A percentile compares a stretch with the other conserved stretches of the same genome.
These are phyloP conservation scores for Pilaira anomala DNA, from an alignment of 192 early-diverging fungal species.

Conservation along the genomic window DNA sequence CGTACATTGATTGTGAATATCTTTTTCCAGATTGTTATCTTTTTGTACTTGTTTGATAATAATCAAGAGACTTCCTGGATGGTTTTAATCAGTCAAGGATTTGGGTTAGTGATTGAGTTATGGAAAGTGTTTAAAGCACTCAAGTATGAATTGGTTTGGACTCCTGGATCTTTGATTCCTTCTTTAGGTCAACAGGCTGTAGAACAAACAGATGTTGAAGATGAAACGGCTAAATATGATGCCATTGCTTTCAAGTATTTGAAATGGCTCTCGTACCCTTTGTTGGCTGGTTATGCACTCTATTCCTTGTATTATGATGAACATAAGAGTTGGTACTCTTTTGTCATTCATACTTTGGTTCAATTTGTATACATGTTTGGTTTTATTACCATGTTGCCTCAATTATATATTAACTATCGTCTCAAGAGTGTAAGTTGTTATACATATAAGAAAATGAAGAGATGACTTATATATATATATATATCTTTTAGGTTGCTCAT, in stretches of 20 bases:
- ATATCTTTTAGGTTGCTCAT: slow-evolving; percentile 67
- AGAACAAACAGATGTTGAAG: slow-evolving; percentile 48
- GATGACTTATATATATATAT: not conserved
- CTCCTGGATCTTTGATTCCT: slow-evolving; percentile 28
- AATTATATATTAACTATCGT: slow-evolving; percentile 91
- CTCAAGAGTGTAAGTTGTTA: slow-evolving; percentile 54
- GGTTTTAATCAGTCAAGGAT: slow-evolving; percentile 79
- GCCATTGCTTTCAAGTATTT: slow-evolving; percentile 84
- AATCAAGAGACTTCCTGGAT: slow-evolving; percentile 75
- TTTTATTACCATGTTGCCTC: slow-evolving; percentile 80
- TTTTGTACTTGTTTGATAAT: slow-evolving; percentile 86
- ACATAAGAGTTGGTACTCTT: slow-evolving; percentile 93
- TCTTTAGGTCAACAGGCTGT: slow-evolving; percentile 21
- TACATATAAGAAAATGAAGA: not conserved
- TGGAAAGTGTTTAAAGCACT: slow-evolving; percentile 92
- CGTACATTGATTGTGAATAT: slow-evolving; percentile 80
- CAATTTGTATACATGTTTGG: slow-evolving; percentile 91
- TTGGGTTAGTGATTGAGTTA: slow-evolving; percentile 78
- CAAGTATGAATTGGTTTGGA: slow-evolving; percentile 52
- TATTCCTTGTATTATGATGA: slow-evolving; percentile 81
- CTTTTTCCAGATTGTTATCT: slow-evolving; percentile 80
- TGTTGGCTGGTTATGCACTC: slow-evolving; percentile 73
- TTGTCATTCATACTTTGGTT: slow-evolving; percentile 76
- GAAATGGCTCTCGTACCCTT: slow-evolving; percentile 71
- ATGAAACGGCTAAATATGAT: slow-evolving; percentile 60